Evolutionary conservation across 371 early-diverging fungal species (phyloP).

Genomic region (Umbelopsis sp.): DNA sequence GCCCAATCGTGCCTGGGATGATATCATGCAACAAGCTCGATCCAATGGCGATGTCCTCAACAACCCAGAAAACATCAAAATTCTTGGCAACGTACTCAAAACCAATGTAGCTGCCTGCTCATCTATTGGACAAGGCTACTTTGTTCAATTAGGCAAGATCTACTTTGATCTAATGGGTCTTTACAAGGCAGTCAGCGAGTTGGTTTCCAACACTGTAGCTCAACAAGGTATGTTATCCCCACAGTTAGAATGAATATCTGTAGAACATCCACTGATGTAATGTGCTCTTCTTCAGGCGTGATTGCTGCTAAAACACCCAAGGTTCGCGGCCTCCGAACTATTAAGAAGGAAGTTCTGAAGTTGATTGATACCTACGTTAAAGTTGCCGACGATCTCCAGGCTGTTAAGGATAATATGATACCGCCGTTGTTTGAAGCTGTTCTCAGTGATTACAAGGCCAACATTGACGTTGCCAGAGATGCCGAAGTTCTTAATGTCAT

Average conservation of each 20-base stretch:
- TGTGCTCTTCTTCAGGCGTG: slow-evolving; percentile 13
- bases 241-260: background rate
- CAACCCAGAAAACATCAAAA: slow-evolving; percentile 81
- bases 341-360: slow-evolving; percentile 94
- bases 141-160: slow-evolving; percentile 68
- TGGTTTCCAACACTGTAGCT: slow-evolving; percentile 82
- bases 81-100: slow-evolving; percentile 90
- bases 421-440: slow-evolving; percentile 92
- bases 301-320: slow-evolving; percentile 92
- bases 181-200: slow-evolving; percentile 83
- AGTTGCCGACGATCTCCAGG: slow-evolving; percentile 78
- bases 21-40: slow-evolving; percentile 74
- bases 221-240: slow-evolving; percentile 59
- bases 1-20: slow-evolving; percentile 88
- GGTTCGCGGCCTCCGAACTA: slow-evolving; percentile 88
- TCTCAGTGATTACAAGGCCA: slow-evolving; percentile 83
- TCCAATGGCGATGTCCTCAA: slow-evolving; percentile 75
- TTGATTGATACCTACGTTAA: slow-evolving; percentile 87
- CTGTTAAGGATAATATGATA: slow-evolving; percentile 80
- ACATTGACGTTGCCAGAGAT: slow-evolving; percentile 88
- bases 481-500: slow-evolving; percentile 93
- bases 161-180: slow-evolving; percentile 89
- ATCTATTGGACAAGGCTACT: slow-evolving; percentile 70
- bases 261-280: background rate
- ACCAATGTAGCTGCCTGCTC: slow-evolving; percentile 92